Evolutionary conservation across 129 eudicot species (phyloP), one percentile per base, ranked within the genome.

Genomic region (Saussurea involucrata): DNA sequence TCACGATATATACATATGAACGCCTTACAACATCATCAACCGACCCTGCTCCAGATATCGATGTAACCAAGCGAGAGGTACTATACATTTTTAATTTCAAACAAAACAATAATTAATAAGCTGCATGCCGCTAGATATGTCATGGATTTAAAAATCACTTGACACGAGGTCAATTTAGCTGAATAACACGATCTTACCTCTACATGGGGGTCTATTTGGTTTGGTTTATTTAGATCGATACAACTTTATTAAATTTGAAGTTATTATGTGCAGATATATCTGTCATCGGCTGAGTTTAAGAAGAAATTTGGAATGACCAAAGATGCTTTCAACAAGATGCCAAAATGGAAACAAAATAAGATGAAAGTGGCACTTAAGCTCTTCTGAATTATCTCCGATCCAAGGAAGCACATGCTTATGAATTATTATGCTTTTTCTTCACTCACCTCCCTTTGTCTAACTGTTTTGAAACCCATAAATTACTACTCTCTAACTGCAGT

Each of bases 311-410:
- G 86, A 68, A 93, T 93, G 97, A 53, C 85, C 4, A 93, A 89
- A 84, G 88, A 75, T 3, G 95, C 90, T 8, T 93, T 93, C 85
- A 67, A 86, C 76, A 91, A 89, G 88, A 76, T 90, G 79, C 98
- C 98, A 24, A 81, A 85, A 85, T 93, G 98, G 98, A 90, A 90
- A 83, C 98, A 93, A 76, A 93, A 90, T 53, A 93, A 93, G 93
- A 83, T 91, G 68, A 93, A 93, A 78, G 84, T 83, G 83, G 25
- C 90, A 29, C 85, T 90, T 63, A 80, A 86, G 24, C 69, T 93
- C 75, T 93, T 93, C 80, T 93, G 76, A 89, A 75, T 69, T 8
- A 74, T 42, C 37, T 61, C 8, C 61, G 33, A 63, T 21, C 63
- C 58, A 69, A 58, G 71, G 77, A 61, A 78, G 69, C 46, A 24